phyloP scores from a whole-genome alignment of 2,329 filamentous ascomycete species.

The Neofusicoccum sp. region DNA sequence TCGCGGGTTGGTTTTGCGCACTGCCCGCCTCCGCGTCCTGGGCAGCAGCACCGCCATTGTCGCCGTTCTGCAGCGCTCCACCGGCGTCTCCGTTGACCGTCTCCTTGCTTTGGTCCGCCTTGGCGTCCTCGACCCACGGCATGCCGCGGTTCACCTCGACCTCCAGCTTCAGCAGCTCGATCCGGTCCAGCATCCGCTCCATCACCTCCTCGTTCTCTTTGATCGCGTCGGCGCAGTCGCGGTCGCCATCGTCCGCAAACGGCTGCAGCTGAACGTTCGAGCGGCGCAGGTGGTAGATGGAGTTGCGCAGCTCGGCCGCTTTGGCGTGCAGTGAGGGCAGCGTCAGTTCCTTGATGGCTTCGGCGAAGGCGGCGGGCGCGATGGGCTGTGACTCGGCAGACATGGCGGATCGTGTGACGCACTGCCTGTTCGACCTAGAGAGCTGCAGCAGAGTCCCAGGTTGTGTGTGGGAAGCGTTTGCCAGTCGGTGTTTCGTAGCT shows the following conservation, averaged over 20 bases:
- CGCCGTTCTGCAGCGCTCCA: constrained; percentile 1
- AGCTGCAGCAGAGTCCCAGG: neutral
- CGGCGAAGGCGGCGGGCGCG: constrained; percentile 60
- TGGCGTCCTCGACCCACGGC: constrained; percentile 45
- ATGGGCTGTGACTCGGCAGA: constrained; percentile 64
- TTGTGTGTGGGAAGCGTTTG: neutral
- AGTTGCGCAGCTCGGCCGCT: constrained; percentile 72
- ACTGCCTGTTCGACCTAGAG: neutral
- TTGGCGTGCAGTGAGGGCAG: constrained; percentile 68
- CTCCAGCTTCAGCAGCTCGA: constrained; percentile 63
- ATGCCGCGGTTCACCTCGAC: constrained; percentile 60
- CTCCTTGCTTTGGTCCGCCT: constrained; percentile 20
- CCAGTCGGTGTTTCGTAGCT: neutral
- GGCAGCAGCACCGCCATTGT: no score
- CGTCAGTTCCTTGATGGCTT: constrained; percentile 66
- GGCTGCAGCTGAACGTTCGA: constrained; percentile 71
- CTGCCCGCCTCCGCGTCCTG: neutral
- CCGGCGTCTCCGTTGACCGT: constrained; percentile 16
- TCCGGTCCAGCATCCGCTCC: constrained; percentile 63
- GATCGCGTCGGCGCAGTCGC: constrained; percentile 72
- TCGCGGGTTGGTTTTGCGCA: constrained; percentile 6
- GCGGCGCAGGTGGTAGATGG: constrained; percentile 69
- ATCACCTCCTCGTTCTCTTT: constrained; percentile 70
- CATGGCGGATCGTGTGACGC: constrained; percentile 44
- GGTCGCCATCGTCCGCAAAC: constrained; percentile 64